Percentiles rank a stretch among this genome's conserved stretches.
Evolutionary conservation across 2,329 filamentous ascomycete species (phyloP).

Genomic region (Taxawa tesnikishii): DNA sequence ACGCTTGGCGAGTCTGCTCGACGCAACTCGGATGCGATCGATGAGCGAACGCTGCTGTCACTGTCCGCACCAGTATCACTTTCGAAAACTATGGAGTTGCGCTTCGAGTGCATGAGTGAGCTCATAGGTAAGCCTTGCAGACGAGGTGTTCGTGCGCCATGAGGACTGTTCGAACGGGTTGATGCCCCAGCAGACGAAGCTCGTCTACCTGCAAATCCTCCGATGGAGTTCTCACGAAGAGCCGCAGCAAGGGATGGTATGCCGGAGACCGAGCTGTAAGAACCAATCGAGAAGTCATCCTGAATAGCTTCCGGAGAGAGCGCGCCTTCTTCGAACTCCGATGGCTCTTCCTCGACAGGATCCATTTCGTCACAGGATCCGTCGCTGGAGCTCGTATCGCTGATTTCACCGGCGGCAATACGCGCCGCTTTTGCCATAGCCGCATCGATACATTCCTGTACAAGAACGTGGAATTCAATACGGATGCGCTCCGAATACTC

Average conservation of each 20-base stretch:
- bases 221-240: constrained; percentile 42
- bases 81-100: constrained; percentile 67
- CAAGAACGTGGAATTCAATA: constrained; percentile 80
- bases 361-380: constrained; percentile 5
- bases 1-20: constrained; percentile 85
- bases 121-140: constrained; percentile 53
- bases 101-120: constrained; percentile 56
- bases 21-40: constrained; percentile 55
- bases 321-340: constrained; percentile 40
- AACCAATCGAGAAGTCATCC: constrained; percentile 5
- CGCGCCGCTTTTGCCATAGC: constrained; percentile 81
- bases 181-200: constrained; percentile 57
- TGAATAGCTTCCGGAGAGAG: constrained; percentile 3
- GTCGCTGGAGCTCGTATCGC: constrained; percentile 49
- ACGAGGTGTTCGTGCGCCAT: constrained; percentile 80
- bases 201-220: constrained; percentile 29
- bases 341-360: constrained; percentile 14
- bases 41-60: constrained; percentile 79
- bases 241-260: constrained; percentile 44
- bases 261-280: constrained; percentile 26
- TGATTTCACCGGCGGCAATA: constrained; percentile 74
- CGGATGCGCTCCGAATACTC: constrained; percentile 95
- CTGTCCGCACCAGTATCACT: constrained; percentile 75
- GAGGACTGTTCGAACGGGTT: constrained; percentile 78
- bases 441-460: constrained; percentile 90